Evolutionary conservation across 257 asterid species (phyloP).

Genomic region (Coffea eugenioides): DNA sequence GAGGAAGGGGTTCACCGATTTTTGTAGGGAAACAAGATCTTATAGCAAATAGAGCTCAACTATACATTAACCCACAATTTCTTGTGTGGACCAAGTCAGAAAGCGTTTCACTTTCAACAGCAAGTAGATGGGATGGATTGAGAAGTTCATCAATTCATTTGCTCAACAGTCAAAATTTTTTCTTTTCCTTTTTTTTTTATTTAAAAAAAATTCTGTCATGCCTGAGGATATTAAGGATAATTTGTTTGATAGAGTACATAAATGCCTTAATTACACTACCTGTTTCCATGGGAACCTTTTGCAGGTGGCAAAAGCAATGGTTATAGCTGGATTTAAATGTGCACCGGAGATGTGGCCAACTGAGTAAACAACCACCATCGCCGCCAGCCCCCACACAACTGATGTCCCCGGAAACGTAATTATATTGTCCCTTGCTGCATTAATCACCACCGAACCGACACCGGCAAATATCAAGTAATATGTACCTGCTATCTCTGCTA

Average conservation of each 20-base stretch:
- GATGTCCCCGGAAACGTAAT: conserved; percentile 38
- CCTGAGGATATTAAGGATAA: background rate
- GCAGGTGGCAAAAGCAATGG: conserved; percentile 38
- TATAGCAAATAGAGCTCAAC: too few species aligned
- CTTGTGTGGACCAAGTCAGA: background rate
- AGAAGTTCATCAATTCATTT: background rate
- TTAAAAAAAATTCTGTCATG: too few species aligned
- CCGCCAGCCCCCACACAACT: conserved; percentile 41
- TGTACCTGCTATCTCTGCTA: conserved; percentile 36
- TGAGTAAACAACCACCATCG: conserved; percentile 40
- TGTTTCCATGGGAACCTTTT: conserved; percentile 46
- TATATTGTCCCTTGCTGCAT: conserved; percentile 19
- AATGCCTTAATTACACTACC: conserved; percentile 6
- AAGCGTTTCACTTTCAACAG: background rate
- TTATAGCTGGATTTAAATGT: conserved; percentile 39
- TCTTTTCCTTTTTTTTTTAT: too few species aligned
- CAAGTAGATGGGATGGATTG: background rate
- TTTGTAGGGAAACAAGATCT: too few species aligned
- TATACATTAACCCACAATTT: too few species aligned
- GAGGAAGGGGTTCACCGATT: too few species aligned
- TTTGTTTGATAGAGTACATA: background rate
- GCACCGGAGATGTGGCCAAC: conserved; percentile 45
- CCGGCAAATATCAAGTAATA: conserved; percentile 43
- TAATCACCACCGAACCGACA: conserved; percentile 37
- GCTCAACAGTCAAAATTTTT: background rate